phyloP scores from a whole-genome alignment of 768 basidiomycete species.

The Xerocomellus chrysenteron region DNA sequence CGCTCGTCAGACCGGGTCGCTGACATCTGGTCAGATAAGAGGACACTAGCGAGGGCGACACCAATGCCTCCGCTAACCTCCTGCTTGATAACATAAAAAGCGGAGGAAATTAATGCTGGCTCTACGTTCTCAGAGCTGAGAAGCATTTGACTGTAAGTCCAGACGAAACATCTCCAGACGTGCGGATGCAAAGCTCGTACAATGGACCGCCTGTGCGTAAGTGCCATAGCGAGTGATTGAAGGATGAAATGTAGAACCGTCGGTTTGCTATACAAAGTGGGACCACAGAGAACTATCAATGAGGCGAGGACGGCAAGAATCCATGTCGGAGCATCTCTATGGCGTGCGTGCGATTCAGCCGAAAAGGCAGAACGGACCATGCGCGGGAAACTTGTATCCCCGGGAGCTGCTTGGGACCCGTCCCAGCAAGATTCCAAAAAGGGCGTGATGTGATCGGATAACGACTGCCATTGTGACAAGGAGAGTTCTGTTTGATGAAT shows the following conservation, averaged over 20 bases:
- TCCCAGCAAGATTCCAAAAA: constrained; percentile 24
- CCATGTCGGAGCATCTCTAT: constrained; percentile 41
- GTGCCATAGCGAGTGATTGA: constrained; percentile 33
- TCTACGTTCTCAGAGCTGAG: constrained; percentile 16
- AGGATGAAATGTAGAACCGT: constrained; percentile 40
- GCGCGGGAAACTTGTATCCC: constrained; percentile 21
- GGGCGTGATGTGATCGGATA: constrained; percentile 27
- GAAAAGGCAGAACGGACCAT: constrained; percentile 32
- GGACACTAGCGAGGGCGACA: constrained; percentile 36
- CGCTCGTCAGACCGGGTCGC: constrained; percentile 7
- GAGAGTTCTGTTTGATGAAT: constrained; percentile 34
- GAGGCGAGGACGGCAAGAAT: constrained; percentile 44
- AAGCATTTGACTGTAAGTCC: constrained; percentile 50
- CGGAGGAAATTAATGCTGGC: constrained; percentile 31
- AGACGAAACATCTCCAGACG: constrained; percentile 55
- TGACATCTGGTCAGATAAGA: constrained; percentile 31
- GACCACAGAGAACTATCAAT: constrained; percentile 47
- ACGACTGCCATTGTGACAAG: constrained; percentile 19
- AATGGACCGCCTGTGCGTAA: constrained; percentile 33
- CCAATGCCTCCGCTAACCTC: constrained; percentile 48
- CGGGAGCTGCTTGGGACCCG: background rate
- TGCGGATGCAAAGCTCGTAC: constrained; percentile 42
- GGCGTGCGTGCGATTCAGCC: constrained; percentile 16
- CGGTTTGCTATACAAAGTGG: constrained; percentile 41
- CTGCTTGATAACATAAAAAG: constrained; percentile 46